These are phyloP conservation scores for Vigna trinervia DNA, from an alignment of 306 rosid species.

Conservation along the genomic window DNA sequence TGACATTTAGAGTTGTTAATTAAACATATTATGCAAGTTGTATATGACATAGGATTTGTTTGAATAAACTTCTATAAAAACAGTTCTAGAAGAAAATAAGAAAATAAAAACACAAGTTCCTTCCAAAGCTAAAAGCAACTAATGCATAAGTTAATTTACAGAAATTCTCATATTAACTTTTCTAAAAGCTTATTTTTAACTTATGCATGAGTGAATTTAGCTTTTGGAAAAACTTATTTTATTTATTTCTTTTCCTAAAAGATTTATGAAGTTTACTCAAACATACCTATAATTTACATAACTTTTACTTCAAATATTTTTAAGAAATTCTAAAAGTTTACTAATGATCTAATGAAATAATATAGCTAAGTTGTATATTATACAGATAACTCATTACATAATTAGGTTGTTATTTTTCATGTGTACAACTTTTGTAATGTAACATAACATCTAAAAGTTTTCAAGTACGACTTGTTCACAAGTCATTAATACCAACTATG, in stretches of 20 bases:
- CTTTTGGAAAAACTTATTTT: too few relatives aligned
- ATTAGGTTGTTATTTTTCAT: neutral
- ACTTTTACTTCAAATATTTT: neutral
- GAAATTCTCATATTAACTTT: too few relatives aligned
- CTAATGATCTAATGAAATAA: neutral
- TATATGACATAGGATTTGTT: neutral
- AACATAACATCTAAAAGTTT: neutral
- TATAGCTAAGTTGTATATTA: neutral
- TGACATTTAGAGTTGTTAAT: neutral
- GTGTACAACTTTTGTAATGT: neutral
- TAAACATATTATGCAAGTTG: neutral
- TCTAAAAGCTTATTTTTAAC: too few relatives aligned
- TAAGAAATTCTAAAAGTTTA: neutral
- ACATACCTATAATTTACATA: neutral
- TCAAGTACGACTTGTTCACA: neutral
- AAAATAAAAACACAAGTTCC: too few relatives aligned
- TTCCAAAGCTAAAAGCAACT: too few relatives aligned
- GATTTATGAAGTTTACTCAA: neutral
- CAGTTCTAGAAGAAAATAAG: too few relatives aligned
- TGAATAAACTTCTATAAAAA: too few relatives aligned
- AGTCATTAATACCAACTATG: slow-evolving; percentile 8
- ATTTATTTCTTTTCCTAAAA: too few relatives aligned
- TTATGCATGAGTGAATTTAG: too few relatives aligned
- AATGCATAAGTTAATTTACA: too few relatives aligned
- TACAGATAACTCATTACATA: neutral